Evolutionary conservation across 169 alveolate species (phyloP), one percentile per base, ranked within the genome.

Genomic region (Plasmodium blacklocki): DNA sequence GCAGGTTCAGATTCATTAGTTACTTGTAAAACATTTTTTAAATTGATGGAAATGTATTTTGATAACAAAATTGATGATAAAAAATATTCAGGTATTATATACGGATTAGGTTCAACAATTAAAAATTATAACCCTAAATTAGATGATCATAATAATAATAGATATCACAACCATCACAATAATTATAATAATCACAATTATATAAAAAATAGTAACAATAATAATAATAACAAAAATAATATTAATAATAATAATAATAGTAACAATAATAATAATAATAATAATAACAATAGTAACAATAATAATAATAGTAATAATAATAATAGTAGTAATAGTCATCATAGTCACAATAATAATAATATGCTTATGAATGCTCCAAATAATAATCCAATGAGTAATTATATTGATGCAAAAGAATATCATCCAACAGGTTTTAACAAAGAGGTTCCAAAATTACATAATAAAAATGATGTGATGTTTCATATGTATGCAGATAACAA

Each of bases 1-100:
- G 99, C 99, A 2, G 99, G 99, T 60, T 97, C 99, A 83, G 99
- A 99, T 91, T 95, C 98, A 19, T 94, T 97, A 15, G 98, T 99
- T 43, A 99, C 99, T 1, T 95, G 98, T 66, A 93, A 97, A 29
- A 98, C 98, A 21, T 98, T 97, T 93, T 98, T 98, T 92, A 97
- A 97, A 92, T 94, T 98, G 54, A 87, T 96, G 94, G 96, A 95
- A 64, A 56, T 93, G 12, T 96, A 95, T 88, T 96, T 96, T 66
- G 97, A 94, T 47, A 95, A 94, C 80, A 88, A 94, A 83, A 88
- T 96, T 62, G 97, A 96, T 70, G 98, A 96, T 63, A 93, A 94
- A 43, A 94, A 93, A 73, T 95, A 91, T 73, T 59, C 89, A 14
- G 98, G 98, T 6, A 92, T 96, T 56, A 96, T 96, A 76, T 96